Base-by-base conservation (phyloP, 371 early-diverging fungal genomes). In the Haplosporangium sp. region DNA sequence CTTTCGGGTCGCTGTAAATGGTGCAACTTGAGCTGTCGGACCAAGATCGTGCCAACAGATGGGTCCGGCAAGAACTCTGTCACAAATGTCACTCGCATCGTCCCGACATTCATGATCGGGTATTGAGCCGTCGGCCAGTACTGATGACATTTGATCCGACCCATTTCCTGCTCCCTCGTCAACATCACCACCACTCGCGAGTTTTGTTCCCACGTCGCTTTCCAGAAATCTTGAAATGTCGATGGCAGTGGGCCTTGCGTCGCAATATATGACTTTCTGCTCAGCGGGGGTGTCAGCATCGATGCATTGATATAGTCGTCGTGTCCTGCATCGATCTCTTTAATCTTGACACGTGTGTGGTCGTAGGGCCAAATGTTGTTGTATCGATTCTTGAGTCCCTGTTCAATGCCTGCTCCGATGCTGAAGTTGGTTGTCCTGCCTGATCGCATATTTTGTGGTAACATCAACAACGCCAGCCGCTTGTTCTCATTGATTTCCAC, bases 211-310 rank as follows among this genome's bases (percentile, higher is more conserved):
- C 94, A 95, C 8, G 93, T 84, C 84, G 96, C 91, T 53, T 86
- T 87, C 97, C 97, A 98, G 70, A 98, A 98, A 65, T 96, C 96
- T 20, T 85, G 88, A 51, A 92, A 85, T 0, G 97, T 96, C 41
- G 89, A 83, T 6, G 91, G 89, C 23, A 96, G 74, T 18, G 98
- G 98, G 0, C 95, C 98, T 81, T 97, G 98, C 0, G 95, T 91
- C 14, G 94, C 93, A 43, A 97, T 95, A 74, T 95, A 97, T 1
- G 53, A 43, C 54, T 77, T 77, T 20, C 46, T 53, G 56, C 68
- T 88, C 55, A 91, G 80, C 0, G 95, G 91, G 42, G 88, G 83
- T 53, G 62, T 81, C 43, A 90, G 52, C 57, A 76, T 83, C 48
- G 86, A 85, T 1, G 95, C 95, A 81, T 97, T 96, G 83, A 95